Base-by-base conservation (phyloP, 345 rosid species). In the Arabis hirsuta region DNA sequence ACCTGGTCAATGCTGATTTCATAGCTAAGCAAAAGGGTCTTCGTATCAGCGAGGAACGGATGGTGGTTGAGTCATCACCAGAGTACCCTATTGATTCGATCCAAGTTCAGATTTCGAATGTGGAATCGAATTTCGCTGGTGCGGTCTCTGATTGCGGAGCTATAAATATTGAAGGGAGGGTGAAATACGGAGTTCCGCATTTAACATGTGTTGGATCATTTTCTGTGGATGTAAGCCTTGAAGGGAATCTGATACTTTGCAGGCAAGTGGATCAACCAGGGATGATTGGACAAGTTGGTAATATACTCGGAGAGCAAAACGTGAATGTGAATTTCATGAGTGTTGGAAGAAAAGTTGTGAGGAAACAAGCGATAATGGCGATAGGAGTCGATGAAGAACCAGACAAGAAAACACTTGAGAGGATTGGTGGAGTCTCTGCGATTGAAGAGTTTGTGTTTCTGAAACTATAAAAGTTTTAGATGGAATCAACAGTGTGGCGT, bases 331-430 rank as follows among this genome's bases (percentile, higher is more conserved):
- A 70, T 79, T 91, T 91, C 53, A 91, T 91, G 97, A 91, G 90
- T 52, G 97, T 91, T n/a, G 96, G 88, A 42, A 83, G 97, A 66
- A 89, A 83, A 2, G 62, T 60, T 5, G 74, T 76, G 48, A 78
- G 84, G 82, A 87, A 81, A 63, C 83, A 82, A 24, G 97, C 91
- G 11, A 83, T 91, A 11, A 91, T 91, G 97, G 97, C 96, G 0
- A 91, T 91, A 7, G 97, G 96, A 3, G 96, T 89, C 4, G 97
- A 91, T 68, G 97, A 91, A 71, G 93, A 86, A 51, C 91, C 97
- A n/a, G 65, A 56, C 32, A 73, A 69, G 42, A 88, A 83, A 41
- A 70, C 92, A 22, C 87, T 91, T 8, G 71, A 61, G 67, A 76
- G 52, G 71, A 86, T 87, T 13, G 96, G 97, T 0, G 65, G 81